Evolutionary conservation across 306 rosid genomes (phyloP), one percentile per base, ranked within the genome.

Genomic region (Malus sylvestris): DNA sequence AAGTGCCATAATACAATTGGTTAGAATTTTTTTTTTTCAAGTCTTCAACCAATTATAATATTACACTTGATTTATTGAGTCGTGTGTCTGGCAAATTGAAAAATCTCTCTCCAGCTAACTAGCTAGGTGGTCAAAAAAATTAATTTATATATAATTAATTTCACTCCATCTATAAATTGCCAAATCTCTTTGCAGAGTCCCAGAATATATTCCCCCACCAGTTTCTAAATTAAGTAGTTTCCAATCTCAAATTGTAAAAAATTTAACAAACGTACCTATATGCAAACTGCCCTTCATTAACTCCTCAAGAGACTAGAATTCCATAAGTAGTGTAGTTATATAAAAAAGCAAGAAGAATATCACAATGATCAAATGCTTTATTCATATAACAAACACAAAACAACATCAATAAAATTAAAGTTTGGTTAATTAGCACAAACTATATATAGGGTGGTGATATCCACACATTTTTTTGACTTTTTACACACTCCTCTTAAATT

Each of bases 201-300:
- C 44, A 42, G 23, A 79, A 76, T 73, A 44, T 70, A 49, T 71
- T 55, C 70, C 67, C 80, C 76, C 68, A 79, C 29, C 74, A 75
- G 46, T 53, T 42, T 59, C 76, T 67, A 69, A 82, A 53, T 69
- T 4, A 66, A 52, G 29, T n/a, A 66, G 27, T 75, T 78, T 83
- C 40, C 40, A 61, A 58, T 32, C 59, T 65, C 55, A 46, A 59
- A 23, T 30, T 49, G 58, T 82, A 60, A 10, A 59, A 23, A 59
- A 0, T 22, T 22, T 11, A 53, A 18, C 60, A 55, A 55, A 5
- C 8, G 20, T 49, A 49, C 16, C 55, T 49, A 49, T 49, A 49
- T 15, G 55, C 8, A 49, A 49, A 49, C 20, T 49, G 55, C 6
- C 55, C 55, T 49, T 49, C 55, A 15, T 49, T 49, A 49, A 49